These are phyloP conservation scores for Umbelopsis sp. DNA, from an alignment of 371 early-diverging fungal genomes.

Conservation along the genomic window DNA sequence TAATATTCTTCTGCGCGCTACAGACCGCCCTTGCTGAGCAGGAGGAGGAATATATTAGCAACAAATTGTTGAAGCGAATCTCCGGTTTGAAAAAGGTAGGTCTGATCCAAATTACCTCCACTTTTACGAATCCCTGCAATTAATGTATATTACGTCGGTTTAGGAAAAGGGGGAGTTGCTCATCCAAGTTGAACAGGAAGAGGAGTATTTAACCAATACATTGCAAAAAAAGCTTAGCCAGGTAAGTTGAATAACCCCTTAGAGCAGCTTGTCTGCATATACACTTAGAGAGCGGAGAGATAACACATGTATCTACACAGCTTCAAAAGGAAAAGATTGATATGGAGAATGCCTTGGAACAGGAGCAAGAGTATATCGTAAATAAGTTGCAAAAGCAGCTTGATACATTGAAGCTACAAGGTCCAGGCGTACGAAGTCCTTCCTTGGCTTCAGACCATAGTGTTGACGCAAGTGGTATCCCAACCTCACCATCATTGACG, in stretches of 20 bases:
- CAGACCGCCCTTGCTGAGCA: slow-evolving; percentile 69
- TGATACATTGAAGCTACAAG: slow-evolving; percentile 56
- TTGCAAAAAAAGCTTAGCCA: slow-evolving; percentile 74
- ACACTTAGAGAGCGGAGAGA: neutral
- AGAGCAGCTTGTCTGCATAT: no score
- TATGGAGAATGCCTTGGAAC: slow-evolving; percentile 80
- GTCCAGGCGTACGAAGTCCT: slow-evolving; percentile 31
- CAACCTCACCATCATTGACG: slow-evolving; percentile 35
- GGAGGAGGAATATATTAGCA: slow-evolving; percentile 75
- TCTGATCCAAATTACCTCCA: no score
- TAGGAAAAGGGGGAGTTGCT: slow-evolving; percentile 68
- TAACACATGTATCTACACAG: slow-evolving; percentile 20
- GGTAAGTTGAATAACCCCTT: slow-evolving; percentile 27
- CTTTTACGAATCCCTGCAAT: no score
- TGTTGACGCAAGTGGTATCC: slow-evolving; percentile 19
- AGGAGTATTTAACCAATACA: slow-evolving; percentile 75
- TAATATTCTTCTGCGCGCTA: slow-evolving; percentile 6
- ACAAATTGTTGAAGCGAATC: slow-evolving; percentile 67
- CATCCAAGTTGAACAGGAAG: slow-evolving; percentile 74
- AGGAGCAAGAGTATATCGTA: slow-evolving; percentile 84
- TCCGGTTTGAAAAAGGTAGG: slow-evolving; percentile 60
- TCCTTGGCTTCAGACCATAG: slow-evolving; percentile 44
- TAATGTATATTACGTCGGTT: neutral
- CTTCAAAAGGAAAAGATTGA: slow-evolving; percentile 84
- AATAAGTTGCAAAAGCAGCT: slow-evolving; percentile 71